These are phyloP conservation scores for Fusarium palustre DNA, from an alignment of 2,329 filamentous ascomycete genomes.

Conservation along the genomic window DNA sequence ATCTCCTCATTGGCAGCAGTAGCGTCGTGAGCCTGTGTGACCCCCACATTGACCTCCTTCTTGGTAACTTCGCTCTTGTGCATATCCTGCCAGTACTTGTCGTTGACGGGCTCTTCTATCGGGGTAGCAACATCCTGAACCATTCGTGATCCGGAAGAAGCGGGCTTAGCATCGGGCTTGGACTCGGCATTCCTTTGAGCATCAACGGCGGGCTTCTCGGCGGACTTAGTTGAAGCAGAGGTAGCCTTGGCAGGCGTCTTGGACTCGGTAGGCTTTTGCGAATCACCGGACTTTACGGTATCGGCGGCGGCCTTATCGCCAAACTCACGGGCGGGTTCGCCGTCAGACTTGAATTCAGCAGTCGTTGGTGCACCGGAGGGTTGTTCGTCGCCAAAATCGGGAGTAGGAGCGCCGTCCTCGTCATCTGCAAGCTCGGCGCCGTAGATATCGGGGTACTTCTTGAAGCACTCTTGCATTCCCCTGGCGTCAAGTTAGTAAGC, in stretches of 20 bases:
- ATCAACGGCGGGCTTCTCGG: not conserved
- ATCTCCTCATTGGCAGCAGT: constrained; percentile 47
- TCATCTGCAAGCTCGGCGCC: constrained; percentile 88
- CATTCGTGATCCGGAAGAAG: constrained; percentile 11
- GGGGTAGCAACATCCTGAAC: constrained; percentile 30
- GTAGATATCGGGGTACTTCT: constrained; percentile 91
- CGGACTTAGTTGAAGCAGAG: not conserved
- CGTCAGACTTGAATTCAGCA: constrained; percentile 9
- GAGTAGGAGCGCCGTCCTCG: constrained; percentile 57
- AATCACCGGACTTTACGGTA: not conserved
- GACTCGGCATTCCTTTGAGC: not conserved
- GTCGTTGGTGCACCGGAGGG: constrained; percentile 23
- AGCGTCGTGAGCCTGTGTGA: constrained; percentile 46
- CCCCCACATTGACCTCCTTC: constrained; percentile 27
- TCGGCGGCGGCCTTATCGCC: not conserved
- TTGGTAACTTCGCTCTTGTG: constrained; percentile 22
- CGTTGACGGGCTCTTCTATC: constrained; percentile 25
- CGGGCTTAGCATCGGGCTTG: not conserved
- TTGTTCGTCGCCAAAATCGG: constrained; percentile 48
- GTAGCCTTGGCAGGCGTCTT: not conserved
- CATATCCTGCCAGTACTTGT: constrained; percentile 22
- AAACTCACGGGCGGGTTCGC: not conserved
- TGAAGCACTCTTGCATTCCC: constrained; percentile 98
- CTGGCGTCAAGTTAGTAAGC: constrained; percentile 60
- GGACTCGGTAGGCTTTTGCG: not conserved